Evolutionary conservation across 2,329 filamentous ascomycete species (phyloP).

Genomic region (Diaporthe australafricana): DNA sequence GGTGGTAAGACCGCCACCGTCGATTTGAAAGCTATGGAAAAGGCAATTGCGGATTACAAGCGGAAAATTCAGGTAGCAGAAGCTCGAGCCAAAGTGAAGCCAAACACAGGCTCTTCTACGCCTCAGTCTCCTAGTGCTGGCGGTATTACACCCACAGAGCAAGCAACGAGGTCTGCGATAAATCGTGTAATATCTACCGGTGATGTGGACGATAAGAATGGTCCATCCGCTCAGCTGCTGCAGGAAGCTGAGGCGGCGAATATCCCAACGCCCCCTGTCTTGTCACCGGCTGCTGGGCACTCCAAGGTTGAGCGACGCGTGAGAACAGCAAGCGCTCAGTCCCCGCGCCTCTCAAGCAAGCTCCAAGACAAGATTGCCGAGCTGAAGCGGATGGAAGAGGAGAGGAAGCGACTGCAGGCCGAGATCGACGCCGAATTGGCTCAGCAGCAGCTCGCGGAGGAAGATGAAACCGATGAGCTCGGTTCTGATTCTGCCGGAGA

Average conservation of each 20-base stretch:
- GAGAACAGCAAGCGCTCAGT: constrained; percentile 52
- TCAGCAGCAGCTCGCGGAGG: constrained; percentile 42
- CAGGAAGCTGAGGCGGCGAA: constrained; percentile 42
- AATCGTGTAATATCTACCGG: constrained; percentile 39
- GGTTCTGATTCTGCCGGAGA: constrained; percentile 52
- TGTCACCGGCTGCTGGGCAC: not conserved
- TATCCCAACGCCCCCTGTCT: constrained; percentile 42
- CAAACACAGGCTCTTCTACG: constrained; percentile 47
- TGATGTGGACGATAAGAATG: constrained; percentile 39
- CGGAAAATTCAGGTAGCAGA: constrained; percentile 69
- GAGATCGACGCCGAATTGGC: constrained; percentile 54
- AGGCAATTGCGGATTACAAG: constrained; percentile 71
- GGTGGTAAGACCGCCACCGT: constrained; percentile 29
- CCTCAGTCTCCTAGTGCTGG: constrained; percentile 45
- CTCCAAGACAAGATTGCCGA: constrained; percentile 59
- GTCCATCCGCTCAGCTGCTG: constrained; percentile 41
- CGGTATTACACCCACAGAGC: constrained; percentile 45
- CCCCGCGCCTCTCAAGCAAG: constrained; percentile 52
- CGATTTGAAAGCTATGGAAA: constrained; percentile 55
- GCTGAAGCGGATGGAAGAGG: constrained; percentile 58
- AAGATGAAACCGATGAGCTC: constrained; percentile 43
- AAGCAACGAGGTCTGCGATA: constrained; percentile 35
- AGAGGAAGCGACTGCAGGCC: constrained; percentile 61
- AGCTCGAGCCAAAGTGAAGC: constrained; percentile 59
- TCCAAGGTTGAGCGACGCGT: constrained; percentile 43